Conservation (phyloP, 805 yeast species). For the Ogataea trehalophila region DNA sequence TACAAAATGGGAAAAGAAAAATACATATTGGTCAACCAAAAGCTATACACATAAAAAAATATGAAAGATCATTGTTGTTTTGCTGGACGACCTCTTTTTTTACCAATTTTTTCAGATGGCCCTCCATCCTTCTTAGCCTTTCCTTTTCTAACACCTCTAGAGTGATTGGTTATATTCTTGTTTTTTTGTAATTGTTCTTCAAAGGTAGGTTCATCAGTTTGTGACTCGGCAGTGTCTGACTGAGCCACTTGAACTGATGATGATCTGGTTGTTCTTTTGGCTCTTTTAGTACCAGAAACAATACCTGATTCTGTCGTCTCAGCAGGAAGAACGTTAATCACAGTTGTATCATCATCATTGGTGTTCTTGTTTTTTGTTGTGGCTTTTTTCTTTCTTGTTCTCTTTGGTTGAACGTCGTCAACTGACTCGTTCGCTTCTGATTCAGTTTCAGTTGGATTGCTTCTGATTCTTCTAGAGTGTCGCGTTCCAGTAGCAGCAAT, state of each 20-base stretch:
- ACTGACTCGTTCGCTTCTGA: neutral
- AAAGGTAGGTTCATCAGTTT: neutral
- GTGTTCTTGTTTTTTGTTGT: no score
- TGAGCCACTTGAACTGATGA: neutral
- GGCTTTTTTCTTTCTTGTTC: no score
- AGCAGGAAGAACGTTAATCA: no score
- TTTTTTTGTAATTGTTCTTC: neutral
- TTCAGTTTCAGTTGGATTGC: neutral
- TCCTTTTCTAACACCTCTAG: neutral
- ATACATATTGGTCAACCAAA: no score
- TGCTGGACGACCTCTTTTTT: neutral
- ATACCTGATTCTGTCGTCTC: no score
- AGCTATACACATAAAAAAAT: no score
- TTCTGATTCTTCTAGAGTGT: neutral
- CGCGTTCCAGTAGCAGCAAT: neutral
- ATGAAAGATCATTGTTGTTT: no score
- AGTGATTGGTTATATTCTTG: neutral
- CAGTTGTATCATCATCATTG: no score
- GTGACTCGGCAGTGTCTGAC: neutral
- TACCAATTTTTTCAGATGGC: neutral
- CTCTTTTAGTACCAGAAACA: neutral
- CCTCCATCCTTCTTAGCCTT: constrained; percentile 1
- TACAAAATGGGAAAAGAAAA: no score
- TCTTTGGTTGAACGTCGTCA: no score
- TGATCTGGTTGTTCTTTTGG: constrained; percentile 3